Evolutionary conservation across 176 grass and related monocot species (phyloP).

Genomic region (Poa annua): DNA sequence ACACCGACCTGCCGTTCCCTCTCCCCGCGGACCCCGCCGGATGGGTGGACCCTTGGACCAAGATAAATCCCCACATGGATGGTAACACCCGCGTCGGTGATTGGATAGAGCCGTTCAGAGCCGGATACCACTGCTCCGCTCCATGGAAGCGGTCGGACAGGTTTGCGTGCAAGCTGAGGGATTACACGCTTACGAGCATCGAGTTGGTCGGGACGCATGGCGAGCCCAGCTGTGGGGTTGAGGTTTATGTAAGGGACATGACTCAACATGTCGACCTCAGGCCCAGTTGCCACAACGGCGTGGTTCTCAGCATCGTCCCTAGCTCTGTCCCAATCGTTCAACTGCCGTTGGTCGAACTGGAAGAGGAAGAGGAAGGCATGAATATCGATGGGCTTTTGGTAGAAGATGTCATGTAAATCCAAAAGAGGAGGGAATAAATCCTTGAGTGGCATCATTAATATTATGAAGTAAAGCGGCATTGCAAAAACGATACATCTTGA

Average conservation of each 20-base stretch:
- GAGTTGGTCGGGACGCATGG: not conserved
- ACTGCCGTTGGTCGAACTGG: not conserved
- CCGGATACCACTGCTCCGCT: not conserved
- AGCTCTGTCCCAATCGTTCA: not conserved
- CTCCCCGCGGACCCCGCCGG: not conserved
- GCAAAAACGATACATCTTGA: not conserved
- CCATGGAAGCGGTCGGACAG: not conserved
- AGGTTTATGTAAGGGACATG: not conserved
- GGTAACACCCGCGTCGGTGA: not conserved
- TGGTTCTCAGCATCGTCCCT: conserved; percentile 43
- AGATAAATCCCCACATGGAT: not conserved
- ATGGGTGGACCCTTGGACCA: conserved; percentile 28
- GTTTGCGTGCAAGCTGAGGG: conserved; percentile 36
- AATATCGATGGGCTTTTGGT: not conserved
- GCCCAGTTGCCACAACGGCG: conserved; percentile 38
- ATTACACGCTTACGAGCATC: conserved; percentile 24
- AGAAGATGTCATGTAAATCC: not conserved
- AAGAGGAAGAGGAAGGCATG: not conserved
- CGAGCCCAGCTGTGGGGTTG: not conserved
- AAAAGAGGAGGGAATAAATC: not conserved
- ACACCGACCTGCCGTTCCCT: conserved; percentile 29
- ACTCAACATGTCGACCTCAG: not conserved
- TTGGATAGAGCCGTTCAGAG: not conserved
- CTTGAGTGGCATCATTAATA: not conserved
- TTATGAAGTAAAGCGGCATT: not conserved